Evolutionary conservation across 495 filamentous ascomycete species (phyloP), one percentile per base, ranked within the genome.

Genomic region (Jackrogersella minutella): DNA sequence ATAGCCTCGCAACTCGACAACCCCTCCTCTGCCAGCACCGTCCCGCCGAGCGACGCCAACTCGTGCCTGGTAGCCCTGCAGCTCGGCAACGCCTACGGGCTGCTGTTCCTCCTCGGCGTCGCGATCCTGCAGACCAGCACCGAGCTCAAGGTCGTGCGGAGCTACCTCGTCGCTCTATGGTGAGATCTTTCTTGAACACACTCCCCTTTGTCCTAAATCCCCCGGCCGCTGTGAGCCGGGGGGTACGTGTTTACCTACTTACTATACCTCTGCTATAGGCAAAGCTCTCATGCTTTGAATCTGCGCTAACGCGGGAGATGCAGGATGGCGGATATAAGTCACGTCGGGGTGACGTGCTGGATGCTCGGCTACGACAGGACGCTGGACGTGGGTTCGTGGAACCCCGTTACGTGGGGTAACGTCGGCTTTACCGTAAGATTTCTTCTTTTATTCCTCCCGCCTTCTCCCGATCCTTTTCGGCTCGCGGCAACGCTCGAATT

Each of bases 391-490:
- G 75, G 65, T 30, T 76, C 73, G 2, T 93, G 90, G 90, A 92
- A 90, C 64, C 72, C 81, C 22, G 79, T 91, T 77, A 84, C 86
- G 1, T 91, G 88, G 87, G 91, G 90, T 9, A 92, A 93, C 68
- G 80, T 93, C 43, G 88, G 84, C 0, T 76, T 81, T 19, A 92
- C 90, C 3, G 82, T 85, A 44, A 75, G 78, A n/a, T n/a, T n/a
- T n/a, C n/a, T n/a, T n/a, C 68, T 31, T 1, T 17, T 13, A 36
- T 28, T 36, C 51, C 36, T 33, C 16, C 26, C 41, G 11, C 26
- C 33, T 54, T 36, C 40, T 47, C 24, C 14, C 34, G 28, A n/a
- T n/a, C n/a, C n/a, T n/a, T n/a, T n/a, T n/a, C n/a, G n/a, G n/a
- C n/a, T n/a, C n/a, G n/a, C n/a, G n/a, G n/a, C n/a, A n/a, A n/a